These are phyloP conservation scores for Amylostereum areolatum DNA, from an alignment of 1,284 basidiomycete species.

Conservation along the genomic window DNA sequence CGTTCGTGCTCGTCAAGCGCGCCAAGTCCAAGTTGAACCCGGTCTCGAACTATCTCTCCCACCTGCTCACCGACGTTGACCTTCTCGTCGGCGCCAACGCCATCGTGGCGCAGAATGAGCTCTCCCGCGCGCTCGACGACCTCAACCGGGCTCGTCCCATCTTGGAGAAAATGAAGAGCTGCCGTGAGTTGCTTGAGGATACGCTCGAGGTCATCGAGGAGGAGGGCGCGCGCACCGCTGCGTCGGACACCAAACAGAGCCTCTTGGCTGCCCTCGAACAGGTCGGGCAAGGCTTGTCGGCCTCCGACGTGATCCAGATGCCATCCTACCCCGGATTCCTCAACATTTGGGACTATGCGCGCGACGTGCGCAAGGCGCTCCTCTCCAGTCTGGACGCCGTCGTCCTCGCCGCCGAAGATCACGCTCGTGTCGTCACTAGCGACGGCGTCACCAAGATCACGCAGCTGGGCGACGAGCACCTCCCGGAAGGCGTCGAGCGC, in stretches of 20 bases:
- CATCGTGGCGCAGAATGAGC: constrained; percentile 77
- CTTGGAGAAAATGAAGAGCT: constrained; percentile 80
- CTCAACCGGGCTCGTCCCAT: constrained; percentile 74
- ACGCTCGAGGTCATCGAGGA: constrained; percentile 82
- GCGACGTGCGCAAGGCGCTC: constrained; percentile 78
- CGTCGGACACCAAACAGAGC: constrained; percentile 50
- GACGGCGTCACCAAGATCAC: constrained; percentile 68
- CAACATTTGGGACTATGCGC: constrained; percentile 85
- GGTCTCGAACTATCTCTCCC: constrained; percentile 88
- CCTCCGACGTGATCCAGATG: constrained; percentile 50
- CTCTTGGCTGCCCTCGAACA: constrained; percentile 73
- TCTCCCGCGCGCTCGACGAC: constrained; percentile 70
- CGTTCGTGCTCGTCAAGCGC: constrained; percentile 94
- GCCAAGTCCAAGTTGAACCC: constrained; percentile 95
- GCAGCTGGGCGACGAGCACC: constrained; percentile 70
- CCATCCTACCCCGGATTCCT: constrained; percentile 88
- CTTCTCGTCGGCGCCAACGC: constrained; percentile 85
- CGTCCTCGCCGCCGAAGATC: constrained; percentile 79
- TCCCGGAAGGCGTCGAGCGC: constrained; percentile 80
- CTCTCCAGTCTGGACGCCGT: constrained; percentile 80
- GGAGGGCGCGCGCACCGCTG: constrained; percentile 52
- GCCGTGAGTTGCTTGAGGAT: constrained; percentile 73
- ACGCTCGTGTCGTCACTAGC: constrained; percentile 70
- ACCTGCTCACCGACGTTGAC: constrained; percentile 86
- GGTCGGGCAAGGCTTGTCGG: constrained; percentile 73